Evolutionary conservation across 2,329 filamentous ascomycete species (phyloP).

Genomic region (Tolypocladium tropicale): DNA sequence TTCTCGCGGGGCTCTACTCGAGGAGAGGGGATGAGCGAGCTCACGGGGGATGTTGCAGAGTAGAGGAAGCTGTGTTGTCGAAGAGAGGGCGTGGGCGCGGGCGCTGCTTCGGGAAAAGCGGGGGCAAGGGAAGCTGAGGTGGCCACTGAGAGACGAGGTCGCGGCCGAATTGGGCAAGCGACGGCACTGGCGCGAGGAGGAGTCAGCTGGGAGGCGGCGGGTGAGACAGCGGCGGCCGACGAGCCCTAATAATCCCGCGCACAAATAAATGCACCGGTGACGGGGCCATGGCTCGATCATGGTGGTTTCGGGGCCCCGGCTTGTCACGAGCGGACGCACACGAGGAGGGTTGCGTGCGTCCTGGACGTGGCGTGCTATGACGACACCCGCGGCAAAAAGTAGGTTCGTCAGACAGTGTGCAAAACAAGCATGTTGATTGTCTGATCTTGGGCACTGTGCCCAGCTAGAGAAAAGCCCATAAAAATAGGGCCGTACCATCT

Average conservation of each 20-base stretch:
- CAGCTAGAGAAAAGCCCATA: no score
- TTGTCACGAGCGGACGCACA: no score
- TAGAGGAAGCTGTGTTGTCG: neutral
- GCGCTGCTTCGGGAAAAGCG: slow-evolving; percentile 7
- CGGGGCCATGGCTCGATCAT: no score
- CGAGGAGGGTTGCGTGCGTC: no score
- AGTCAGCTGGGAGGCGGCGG: neutral
- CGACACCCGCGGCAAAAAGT: no score
- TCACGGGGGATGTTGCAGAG: neutral
- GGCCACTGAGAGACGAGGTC: slow-evolving; percentile 16
- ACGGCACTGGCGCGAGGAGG: neutral
- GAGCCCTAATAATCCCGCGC: neutral
- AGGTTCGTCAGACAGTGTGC: no score
- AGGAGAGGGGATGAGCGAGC: neutral
- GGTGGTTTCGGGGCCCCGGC: no score
- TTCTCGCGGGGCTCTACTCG: slow-evolving; percentile 2
- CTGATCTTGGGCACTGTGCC: no score
- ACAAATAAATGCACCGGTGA: no score
- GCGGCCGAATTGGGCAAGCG: slow-evolving; percentile 19
- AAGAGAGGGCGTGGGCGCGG: neutral
- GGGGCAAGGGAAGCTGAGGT: slow-evolving; percentile 7
- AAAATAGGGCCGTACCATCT: no score
- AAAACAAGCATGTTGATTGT: no score
- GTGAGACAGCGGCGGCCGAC: neutral
- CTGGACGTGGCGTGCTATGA: no score